Evolutionary conservation across 2,329 filamentous ascomycete genomes (phyloP).

Genomic region (Colletotrichum musicola): DNA sequence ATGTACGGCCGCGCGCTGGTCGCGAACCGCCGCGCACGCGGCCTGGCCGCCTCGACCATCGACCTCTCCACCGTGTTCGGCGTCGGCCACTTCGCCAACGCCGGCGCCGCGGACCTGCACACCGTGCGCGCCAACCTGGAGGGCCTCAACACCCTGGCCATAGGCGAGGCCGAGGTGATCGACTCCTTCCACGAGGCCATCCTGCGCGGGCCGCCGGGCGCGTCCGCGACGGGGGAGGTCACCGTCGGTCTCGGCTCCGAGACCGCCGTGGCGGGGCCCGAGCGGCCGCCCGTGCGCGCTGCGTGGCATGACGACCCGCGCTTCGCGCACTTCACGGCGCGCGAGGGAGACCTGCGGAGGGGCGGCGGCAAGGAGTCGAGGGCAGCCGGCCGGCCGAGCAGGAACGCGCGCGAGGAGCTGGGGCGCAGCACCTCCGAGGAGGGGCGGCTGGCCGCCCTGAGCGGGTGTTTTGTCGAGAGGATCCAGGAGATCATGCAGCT

Average conservation of each 20-base stretch:
- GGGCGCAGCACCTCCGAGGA: background rate
- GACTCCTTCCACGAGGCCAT: conserved; percentile 24
- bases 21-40: conserved; percentile 49
- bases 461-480: background rate
- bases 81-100: conserved; percentile 53
- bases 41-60: conserved; percentile 53
- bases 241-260: conserved; percentile 14
- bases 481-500: conserved; percentile 26
- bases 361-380: background rate
- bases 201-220: conserved; percentile 1
- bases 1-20: conserved; percentile 55
- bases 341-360: background rate
- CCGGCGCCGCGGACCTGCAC: conserved; percentile 2
- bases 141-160: conserved; percentile 14
- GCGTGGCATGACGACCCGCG: conserved; percentile 13
- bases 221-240: conserved; percentile 10
- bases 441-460: conserved; percentile 1
- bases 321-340: conserved; percentile 17
- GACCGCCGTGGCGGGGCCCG: background rate
- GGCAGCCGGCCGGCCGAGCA: background rate
- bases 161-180: conserved; percentile 1
- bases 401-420: conserved; percentile 9
- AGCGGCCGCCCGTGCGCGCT: background rate
- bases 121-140: conserved; percentile 12
- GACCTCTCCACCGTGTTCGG: conserved; percentile 54